Percentiles rank a stretch among this genome's conserved stretches.
These are phyloP conservation scores for Pistacia vera DNA, from an alignment of 345 rosid species.

Conservation along the genomic window DNA sequence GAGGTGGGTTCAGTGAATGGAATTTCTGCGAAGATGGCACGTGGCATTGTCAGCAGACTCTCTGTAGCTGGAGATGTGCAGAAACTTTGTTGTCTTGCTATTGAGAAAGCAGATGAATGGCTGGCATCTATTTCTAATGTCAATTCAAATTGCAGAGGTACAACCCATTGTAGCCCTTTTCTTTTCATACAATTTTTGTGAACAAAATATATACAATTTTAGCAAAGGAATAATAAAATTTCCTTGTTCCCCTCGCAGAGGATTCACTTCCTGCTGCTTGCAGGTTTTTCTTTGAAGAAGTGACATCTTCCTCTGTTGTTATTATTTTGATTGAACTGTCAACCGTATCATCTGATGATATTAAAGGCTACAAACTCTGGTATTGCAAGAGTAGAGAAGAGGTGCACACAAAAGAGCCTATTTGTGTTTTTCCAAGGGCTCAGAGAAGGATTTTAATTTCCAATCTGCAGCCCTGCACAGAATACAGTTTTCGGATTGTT, in stretches of 20 bases:
- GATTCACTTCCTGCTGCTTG: slow-evolving; percentile 76
- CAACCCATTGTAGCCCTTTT: slow-evolving; percentile 12
- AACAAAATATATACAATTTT: slow-evolving; percentile 8
- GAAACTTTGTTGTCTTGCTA: slow-evolving; percentile 75
- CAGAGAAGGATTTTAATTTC: slow-evolving; percentile 78
- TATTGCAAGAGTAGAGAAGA: slow-evolving; percentile 76
- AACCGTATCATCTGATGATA: slow-evolving; percentile 37
- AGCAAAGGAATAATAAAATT: slow-evolving; percentile 16
- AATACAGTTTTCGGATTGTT: slow-evolving; percentile 65
- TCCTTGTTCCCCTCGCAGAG: slow-evolving; percentile 34
- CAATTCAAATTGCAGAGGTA: slow-evolving; percentile 59
- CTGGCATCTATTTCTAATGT: slow-evolving; percentile 39
- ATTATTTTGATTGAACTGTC: slow-evolving; percentile 70
- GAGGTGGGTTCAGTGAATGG: slow-evolving; percentile 86
- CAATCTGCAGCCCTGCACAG: slow-evolving; percentile 85
- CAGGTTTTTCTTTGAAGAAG: slow-evolving; percentile 85
- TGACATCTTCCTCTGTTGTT: slow-evolving; percentile 56
- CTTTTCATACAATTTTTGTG: background rate
- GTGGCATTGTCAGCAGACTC: slow-evolving; percentile 91
- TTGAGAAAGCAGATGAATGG: slow-evolving; percentile 66
- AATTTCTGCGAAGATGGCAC: slow-evolving; percentile 68
- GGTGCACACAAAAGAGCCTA: slow-evolving; percentile 50
- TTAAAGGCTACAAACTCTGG: slow-evolving; percentile 95
- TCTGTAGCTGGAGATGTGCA: slow-evolving; percentile 72
- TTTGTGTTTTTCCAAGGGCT: slow-evolving; percentile 57